Conservation (phyloP, 352 stramenopile genomes). For the Pythium brachiatum region DNA sequence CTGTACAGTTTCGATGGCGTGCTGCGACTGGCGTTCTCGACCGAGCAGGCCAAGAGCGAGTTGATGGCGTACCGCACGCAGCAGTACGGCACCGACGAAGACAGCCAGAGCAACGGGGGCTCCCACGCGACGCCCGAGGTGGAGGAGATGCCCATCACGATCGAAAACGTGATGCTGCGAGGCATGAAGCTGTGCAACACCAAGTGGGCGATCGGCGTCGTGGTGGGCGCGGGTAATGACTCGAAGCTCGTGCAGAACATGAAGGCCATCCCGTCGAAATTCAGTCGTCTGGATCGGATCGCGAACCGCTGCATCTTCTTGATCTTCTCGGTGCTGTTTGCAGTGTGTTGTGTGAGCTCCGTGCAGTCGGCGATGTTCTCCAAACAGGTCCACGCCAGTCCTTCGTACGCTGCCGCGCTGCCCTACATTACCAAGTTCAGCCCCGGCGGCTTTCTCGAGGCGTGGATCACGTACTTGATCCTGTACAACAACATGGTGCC, state of each 20-base stretch:
- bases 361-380: constrained; percentile 53
- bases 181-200: constrained; percentile 87
- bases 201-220: constrained; percentile 75
- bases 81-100: constrained; percentile 13
- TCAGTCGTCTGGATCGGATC: constrained; percentile 74
- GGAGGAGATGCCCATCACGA: constrained; percentile 71
- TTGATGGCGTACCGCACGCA: constrained; percentile 18
- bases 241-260: constrained; percentile 85
- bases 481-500: constrained; percentile 93
- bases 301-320: constrained; percentile 82
- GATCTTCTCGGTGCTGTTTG: constrained; percentile 79
- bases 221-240: constrained; percentile 76
- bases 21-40: constrained; percentile 39
- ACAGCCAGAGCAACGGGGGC: constrained; percentile 3
- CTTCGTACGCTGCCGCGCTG: constrained; percentile 22
- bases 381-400: constrained; percentile 30
- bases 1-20: constrained; percentile 83
- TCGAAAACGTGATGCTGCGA: constrained; percentile 76
- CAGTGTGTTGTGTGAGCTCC: constrained; percentile 64
- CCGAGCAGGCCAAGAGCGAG: constrained; percentile 26
- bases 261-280: constrained; percentile 85
- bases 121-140: constrained; percentile 19
- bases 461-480: constrained; percentile 81
- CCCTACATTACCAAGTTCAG: constrained; percentile 36
- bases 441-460: constrained; percentile 44